Base-by-base conservation (phyloP, 1,139 yeast species). In the Hyphopichia pseudoburtonii region DNA sequence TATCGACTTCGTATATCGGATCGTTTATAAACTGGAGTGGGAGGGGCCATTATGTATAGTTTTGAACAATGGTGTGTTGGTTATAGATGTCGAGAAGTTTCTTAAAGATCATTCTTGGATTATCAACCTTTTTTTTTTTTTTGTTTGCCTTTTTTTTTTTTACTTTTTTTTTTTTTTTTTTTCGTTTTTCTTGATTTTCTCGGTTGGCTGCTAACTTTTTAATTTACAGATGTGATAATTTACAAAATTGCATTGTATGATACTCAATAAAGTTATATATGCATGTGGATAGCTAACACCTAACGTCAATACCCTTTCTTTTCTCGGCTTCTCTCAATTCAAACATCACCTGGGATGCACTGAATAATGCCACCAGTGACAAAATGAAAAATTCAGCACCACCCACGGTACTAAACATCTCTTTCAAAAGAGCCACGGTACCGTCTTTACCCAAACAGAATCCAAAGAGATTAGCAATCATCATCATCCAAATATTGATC, bases 401-500 rank as follows among this genome's bases (percentile, higher is more conserved):
- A 22, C 73, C 69, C 26, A 61, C 54, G 0, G 97, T 87, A 24
- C 76, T 70, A 52, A 89, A 78, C 77, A 92, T 82, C 41, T 84
- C 89, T 22, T 62, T 55, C 18, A 92, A 62, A 51, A 92, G 71
- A 34, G 73, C 70, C 30, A 73, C 48, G 25, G 90, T 82, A 1
- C 98, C 98, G 46, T 88, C 96, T 31, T 82, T 69, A 5, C 97
- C 97, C 30, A 92, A 73, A 52, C 97, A 92, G 61, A 92, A 94
- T 0, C 99, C 99, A 52, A 86, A 89, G 37, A 94, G 64, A 52
- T 94, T 94, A 19, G 97, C 97, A 48, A 88, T 76, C 92, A 94
- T 90, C 98, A 94, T 92, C 85, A 90, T 77, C 96, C 97, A 90
- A 41, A 94, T 85, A 58, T 92, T 94, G 12, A 74, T 54, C 17